These are phyloP conservation scores for Sarocladium oryzae DNA, from an alignment of 2,329 filamentous ascomycete species.

Conservation along the genomic window DNA sequence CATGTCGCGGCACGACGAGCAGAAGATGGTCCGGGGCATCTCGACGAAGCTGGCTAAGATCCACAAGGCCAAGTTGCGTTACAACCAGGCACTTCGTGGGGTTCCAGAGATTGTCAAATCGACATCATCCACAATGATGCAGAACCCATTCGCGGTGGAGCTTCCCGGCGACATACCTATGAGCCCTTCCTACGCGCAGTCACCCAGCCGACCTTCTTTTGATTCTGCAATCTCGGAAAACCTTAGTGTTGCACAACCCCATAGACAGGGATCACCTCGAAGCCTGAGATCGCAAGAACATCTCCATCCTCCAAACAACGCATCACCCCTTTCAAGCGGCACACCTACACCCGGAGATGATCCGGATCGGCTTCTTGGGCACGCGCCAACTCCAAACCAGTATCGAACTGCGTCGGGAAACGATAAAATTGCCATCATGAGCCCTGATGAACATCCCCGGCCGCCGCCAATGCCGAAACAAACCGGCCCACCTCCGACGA, in stretches of 20 bases:
- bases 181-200: constrained; percentile 23
- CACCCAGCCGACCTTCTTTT: constrained; percentile 41
- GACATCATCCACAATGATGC: constrained; percentile 30
- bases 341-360: constrained; percentile 29
- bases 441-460: constrained; percentile 50
- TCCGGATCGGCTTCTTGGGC: constrained; percentile 47
- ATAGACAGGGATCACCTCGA: constrained; percentile 35
- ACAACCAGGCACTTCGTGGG: constrained; percentile 42
- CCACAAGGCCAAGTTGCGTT: constrained; percentile 65
- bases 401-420: constrained; percentile 51
- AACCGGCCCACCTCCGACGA: constrained; percentile 20
- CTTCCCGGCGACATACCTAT: constrained; percentile 50
- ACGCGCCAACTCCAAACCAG: constrained; percentile 52
- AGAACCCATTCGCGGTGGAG: constrained; percentile 47
- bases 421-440: constrained; percentile 63
- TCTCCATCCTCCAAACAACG: constrained; percentile 27
- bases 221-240: constrained; percentile 46
- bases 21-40: constrained; percentile 69
- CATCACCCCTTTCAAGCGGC: constrained; percentile 15
- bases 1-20: constrained; percentile 64
- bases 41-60: constrained; percentile 80
- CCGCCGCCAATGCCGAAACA: constrained; percentile 21
- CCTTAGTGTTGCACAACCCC: constrained; percentile 33
- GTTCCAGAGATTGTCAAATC: constrained; percentile 39
- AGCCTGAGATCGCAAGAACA: constrained; percentile 39